These are phyloP conservation scores for Baorangia bicolor DNA, from an alignment of 768 basidiomycete genomes.

Conservation along the genomic window DNA sequence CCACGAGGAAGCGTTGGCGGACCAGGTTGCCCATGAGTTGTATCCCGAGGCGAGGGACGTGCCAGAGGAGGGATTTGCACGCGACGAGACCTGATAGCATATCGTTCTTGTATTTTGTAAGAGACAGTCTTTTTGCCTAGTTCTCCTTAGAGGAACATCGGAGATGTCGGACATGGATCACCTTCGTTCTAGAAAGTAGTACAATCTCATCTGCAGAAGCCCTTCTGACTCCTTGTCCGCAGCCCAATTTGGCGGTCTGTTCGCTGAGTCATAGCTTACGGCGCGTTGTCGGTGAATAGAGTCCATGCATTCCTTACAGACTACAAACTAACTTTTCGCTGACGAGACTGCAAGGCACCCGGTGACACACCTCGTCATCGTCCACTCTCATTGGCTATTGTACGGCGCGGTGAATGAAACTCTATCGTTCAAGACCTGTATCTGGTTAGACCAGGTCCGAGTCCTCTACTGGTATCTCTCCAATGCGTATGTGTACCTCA, in stretches of 20 bases:
- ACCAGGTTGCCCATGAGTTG: constrained; percentile 53
- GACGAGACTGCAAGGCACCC: too few species aligned
- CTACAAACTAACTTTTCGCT: too few species aligned
- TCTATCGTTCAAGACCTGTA: background rate
- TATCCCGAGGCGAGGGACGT: constrained; percentile 40
- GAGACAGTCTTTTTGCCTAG: background rate
- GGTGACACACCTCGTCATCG: too few species aligned
- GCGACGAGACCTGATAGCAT: background rate
- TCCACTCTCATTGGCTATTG: too few species aligned
- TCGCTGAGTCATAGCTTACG: too few species aligned
- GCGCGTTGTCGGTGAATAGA: too few species aligned
- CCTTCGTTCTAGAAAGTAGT: background rate
- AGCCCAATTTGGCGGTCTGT: too few species aligned
- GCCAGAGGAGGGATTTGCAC: background rate
- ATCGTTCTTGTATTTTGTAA: background rate
- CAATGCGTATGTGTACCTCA: background rate
- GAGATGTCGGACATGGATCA: background rate
- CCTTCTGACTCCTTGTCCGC: too few species aligned
- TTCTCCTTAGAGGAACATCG: background rate
- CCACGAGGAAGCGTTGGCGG: constrained; percentile 50
- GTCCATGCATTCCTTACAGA: too few species aligned
- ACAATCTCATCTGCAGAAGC: background rate
- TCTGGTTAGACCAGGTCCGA: background rate
- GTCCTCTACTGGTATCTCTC: background rate
- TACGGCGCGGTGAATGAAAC: background rate